Evolutionary conservation across 345 rosid species (phyloP), one percentile per base, ranked within the genome.

Genomic region (Citrus unshiu): DNA sequence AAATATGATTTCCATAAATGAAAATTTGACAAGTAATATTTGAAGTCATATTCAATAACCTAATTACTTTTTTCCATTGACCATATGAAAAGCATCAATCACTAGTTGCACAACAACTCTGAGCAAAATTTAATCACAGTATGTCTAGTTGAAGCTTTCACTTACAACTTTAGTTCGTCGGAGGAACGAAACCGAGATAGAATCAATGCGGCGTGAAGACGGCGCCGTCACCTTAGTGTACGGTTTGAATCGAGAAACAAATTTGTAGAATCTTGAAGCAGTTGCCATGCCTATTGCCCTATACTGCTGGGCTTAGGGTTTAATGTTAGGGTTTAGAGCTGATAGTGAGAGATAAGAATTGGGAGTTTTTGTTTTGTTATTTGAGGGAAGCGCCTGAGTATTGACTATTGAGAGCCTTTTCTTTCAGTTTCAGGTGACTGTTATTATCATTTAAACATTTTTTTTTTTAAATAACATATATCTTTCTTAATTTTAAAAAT

Each of bases 191-290:
- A 40, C 40, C 8, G 67, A 57, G 43, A 39, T 24, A 18, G 56
- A 77, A 54, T 19, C n/a, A 32, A 51, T 64, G 14, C 5, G 34
- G 62, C 22, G 51, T 14, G 72, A 32, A 57, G n/a, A 68, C 24
- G 65, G 64, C 25, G 58, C 37, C 73, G 73, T 56, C 4, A 35
- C 6, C 34, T 35, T 67, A 7, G 68, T 56, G 65, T 18, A 27
- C 4, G 39, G 27, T 54, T 40, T 68, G 79, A 40, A 51, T 67
- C 68, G 68, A 54, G 40, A 49, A 40, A 79, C 19, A 59, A 70
- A 12, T 66, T 65, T 76, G 37, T 58, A 76, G 82, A 76, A 77
- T 57, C 75, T 61, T 61, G 83, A 72, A 69, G 81, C 72, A 39
- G 71, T 68, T 3, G 56, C 7, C 85, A 80, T 83, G 74, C 79